Evolutionary conservation across 768 basidiomycete genomes (phyloP).

Genomic region (Pulveroboletus sp.): DNA sequence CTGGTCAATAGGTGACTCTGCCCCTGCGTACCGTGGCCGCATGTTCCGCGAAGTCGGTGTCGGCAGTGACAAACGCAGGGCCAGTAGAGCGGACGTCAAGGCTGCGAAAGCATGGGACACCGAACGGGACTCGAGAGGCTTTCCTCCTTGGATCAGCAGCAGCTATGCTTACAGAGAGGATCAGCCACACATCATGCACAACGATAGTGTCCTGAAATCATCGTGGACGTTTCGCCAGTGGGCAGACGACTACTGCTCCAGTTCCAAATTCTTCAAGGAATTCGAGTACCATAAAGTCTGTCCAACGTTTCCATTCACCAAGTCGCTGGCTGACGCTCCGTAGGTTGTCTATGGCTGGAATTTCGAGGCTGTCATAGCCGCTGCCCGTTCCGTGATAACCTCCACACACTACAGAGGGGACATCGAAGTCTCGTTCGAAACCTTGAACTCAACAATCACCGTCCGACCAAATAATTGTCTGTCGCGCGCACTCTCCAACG

Average conservation of each 20-base stretch:
- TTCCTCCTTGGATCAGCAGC: conserved; percentile 48
- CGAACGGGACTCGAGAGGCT: conserved; percentile 46
- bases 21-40: conserved; percentile 62
- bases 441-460: conserved; percentile 47
- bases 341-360: conserved; percentile 63
- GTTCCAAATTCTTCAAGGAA: conserved; percentile 70
- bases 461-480: conserved; percentile 67
- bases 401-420: conserved; percentile 40
- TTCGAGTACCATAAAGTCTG: conserved; percentile 70
- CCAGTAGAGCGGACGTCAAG: conserved; percentile 42
- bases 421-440: conserved; percentile 48
- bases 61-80: conserved; percentile 35
- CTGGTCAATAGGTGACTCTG: conserved; percentile 61
- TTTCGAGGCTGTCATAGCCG: conserved; percentile 37
- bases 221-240: conserved; percentile 68
- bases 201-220: conserved; percentile 39
- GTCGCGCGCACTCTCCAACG: conserved; percentile 65
- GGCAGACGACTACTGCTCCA: conserved; percentile 81
- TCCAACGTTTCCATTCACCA: not conserved
- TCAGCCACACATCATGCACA: conserved; percentile 25
- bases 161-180: conserved; percentile 32
- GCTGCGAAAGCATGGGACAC: conserved; percentile 42
- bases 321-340: conserved; percentile 25
- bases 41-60: conserved; percentile 58
- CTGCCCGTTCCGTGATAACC: conserved; percentile 35